Base-by-base conservation (phyloP, 352 stramenopile species). In the Globisporangium recalcitrans region DNA sequence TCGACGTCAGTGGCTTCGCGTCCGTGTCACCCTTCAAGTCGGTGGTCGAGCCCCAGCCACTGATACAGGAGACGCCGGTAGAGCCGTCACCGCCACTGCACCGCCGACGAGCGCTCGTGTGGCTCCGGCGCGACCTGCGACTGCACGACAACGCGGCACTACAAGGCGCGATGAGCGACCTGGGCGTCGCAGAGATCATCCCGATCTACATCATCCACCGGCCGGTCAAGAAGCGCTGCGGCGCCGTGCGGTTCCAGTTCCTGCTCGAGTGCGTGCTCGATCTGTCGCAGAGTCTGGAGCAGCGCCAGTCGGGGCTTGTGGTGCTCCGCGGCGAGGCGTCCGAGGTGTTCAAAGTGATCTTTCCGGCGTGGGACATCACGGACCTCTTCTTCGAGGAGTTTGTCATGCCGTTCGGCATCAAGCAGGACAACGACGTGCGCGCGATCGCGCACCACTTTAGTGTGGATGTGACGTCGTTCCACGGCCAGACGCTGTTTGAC, bases 61-160 rank as follows among this genome's bases (percentile, higher is more conserved):
- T 53, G 47, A 53, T 47, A 58, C 52, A 58, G 31, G 52, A 29
- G n/a, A 5, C 52, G 31, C 16, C 1, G 10, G 26, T 38, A 9
- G 24, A 31, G 6, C 26, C 13, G 40, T 5, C 1, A 14, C 27
- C 31, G 13, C 31, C 31, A 1, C 31, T n/a, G 9, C 46, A 9
- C 13, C 48, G 36, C 19, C 71, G 75, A n/a, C 71, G 77, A 8
- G 78, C 79, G 4, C 48, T 91, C 19, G 66, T 90, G 29, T 99
- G 96, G 96, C 98, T 99, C 60, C 85, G 96, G 5, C 97, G 98
- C 36, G 93, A 96, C 57, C 70, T 99, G 52, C 75, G 96, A 21
- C 60, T 99, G 24, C 92, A 98, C 72, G 97, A 99, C 79, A 99
- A 99, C 74, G 80, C 93, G 36, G 87, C 88, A 29, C 73, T 99